phyloP scores from a whole-genome alignment of 2,329 filamentous ascomycete genomes.

The Ophiostoma angusticollis region DNA sequence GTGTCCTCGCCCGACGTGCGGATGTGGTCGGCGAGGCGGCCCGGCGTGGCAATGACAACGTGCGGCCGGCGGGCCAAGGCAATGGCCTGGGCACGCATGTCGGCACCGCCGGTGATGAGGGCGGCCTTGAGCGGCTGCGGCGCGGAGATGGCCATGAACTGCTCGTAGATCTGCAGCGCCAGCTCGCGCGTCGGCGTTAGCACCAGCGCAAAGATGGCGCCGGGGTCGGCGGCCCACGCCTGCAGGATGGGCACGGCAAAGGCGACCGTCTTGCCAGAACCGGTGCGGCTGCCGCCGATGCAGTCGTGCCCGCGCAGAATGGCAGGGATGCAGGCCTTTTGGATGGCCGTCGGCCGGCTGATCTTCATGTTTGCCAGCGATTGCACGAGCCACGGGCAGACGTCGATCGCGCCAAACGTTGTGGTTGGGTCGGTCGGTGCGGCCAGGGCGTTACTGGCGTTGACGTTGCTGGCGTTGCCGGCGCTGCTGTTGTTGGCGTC shows the following conservation, averaged over 20 bases:
- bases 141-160: conserved; percentile 84
- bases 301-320: conserved; percentile 86
- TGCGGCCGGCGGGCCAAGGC: conserved; percentile 73
- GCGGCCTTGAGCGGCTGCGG: conserved; percentile 77
- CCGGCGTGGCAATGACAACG: conserved; percentile 87
- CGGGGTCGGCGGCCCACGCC: conserved; percentile 83
- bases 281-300: conserved; percentile 87
- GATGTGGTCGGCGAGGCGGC: conserved; percentile 87
- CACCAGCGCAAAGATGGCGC: conserved; percentile 79
- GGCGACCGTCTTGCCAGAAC: conserved; percentile 93
- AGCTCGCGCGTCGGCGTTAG: conserved; percentile 86
- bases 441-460: conserved; percentile 22
- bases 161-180: conserved; percentile 90
- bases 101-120: conserved; percentile 81
- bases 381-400: conserved; percentile 77
- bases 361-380: conserved; percentile 70
- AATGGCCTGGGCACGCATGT: conserved; percentile 85
- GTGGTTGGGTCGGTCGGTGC: conserved; percentile 44
- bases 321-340: conserved; percentile 82
- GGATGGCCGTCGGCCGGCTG: conserved; percentile 78
- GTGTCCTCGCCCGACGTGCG: conserved; percentile 85
- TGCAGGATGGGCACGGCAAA: conserved; percentile 93
- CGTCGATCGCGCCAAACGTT: conserved; percentile 58
- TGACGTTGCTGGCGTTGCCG: neutral
- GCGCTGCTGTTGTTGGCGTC: neutral